phyloP scores from a whole-genome alignment of 148 eudicot genomes.

The Polygonum aviculare region DNA sequence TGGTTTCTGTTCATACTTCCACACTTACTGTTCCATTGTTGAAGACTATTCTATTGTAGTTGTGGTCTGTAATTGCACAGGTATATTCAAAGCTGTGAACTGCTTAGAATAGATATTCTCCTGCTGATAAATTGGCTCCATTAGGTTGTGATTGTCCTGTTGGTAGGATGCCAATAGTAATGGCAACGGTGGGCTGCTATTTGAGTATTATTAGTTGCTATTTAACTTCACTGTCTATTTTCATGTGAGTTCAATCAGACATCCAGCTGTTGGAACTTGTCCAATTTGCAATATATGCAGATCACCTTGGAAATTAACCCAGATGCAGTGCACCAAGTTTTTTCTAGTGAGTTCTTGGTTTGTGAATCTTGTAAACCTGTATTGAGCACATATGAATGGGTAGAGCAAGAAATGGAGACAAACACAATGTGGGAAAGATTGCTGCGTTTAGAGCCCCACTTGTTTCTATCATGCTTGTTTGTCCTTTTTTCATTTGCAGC shows the following conservation, averaged over 20 bases:
- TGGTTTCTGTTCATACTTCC: background rate
- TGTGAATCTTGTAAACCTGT: background rate
- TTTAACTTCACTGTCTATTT: background rate
- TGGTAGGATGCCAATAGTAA: conserved; percentile 1
- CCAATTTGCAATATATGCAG: conserved; percentile 2
- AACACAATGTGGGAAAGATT: background rate
- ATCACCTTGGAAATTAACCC: background rate
- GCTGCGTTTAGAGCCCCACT: background rate
- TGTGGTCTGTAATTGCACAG: background rate
- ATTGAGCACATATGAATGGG: background rate
- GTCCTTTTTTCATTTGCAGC: background rate
- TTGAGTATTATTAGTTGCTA: background rate
- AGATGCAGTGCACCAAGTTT: background rate
- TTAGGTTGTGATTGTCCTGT: conserved; percentile 4
- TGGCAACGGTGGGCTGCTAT: background rate
- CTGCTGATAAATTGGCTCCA: background rate
- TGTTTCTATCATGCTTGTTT: background rate
- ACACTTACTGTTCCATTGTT: background rate
- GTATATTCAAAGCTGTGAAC: background rate
- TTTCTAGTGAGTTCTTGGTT: background rate
- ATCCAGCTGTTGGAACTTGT: conserved; percentile 6
- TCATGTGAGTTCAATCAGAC: background rate
- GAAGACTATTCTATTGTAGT: background rate
- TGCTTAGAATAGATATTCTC: background rate
- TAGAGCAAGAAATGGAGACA: background rate